Base-by-base conservation (phyloP, 306 rosid genomes). In the Macrotyloma uniflorum region DNA sequence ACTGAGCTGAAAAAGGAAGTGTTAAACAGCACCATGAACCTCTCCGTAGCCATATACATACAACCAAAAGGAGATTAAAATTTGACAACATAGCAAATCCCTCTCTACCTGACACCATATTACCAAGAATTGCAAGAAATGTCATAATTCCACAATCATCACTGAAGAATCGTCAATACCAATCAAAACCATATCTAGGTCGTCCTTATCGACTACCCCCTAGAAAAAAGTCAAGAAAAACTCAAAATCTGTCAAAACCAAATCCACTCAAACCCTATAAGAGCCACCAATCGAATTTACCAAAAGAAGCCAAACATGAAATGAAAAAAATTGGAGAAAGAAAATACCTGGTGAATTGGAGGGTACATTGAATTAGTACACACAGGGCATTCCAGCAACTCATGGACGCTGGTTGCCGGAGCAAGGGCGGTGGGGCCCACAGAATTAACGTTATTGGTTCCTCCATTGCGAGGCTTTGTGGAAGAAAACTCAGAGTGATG, bases 361-460 rank as follows among this genome's bases (percentile, higher is more conserved):
- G 98, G 98, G 79, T 91, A 94, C 98, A 94, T 94, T 69, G 98
- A 94, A 85, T 94, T 94, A 58, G 98, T 94, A 72, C 98, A 94
- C 6, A 94, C 98, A 8, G 98, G 97, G 82, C 98, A 93, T 83
- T 93, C 97, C 2, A 93, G 90, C 90, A 93, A 85, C 80, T 93
- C 98, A 36, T 94, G 98, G 61, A 94, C 98, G 82, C 98, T 94
- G 75, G 98, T 91, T 65, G 97, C 93, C 4, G 98, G 98, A 55
- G 96, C 79, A 79, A 89, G 89, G 63, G 86, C 86, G n/a, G 82
- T 85, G 43, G 89, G 80, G 0, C 88, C 90, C 68, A 85, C 40
- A n/a, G 51, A 36, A 70, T 77, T 68, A 36, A 80, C 62, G 78
- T 67, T 79, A 49, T 82, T 89, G 23, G 68, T 77, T 68, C 66